Conservation (phyloP, 805 yeast species). For the Zygosaccharomyces pseudorouxii region DNA sequence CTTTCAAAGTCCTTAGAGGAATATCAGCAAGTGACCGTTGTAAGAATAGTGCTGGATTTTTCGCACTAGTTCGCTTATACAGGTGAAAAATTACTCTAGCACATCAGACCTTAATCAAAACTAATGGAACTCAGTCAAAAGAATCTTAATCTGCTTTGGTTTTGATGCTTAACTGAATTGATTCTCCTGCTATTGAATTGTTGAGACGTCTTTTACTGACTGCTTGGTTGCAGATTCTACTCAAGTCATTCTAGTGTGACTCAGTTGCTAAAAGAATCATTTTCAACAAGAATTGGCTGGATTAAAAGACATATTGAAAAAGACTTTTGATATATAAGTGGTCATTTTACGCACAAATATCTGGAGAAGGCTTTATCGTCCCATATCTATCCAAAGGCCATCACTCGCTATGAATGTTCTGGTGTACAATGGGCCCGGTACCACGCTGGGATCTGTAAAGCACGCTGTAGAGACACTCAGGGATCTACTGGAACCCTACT, state of each 20-base stretch:
- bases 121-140: background rate
- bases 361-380: background rate
- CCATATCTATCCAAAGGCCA: background rate
- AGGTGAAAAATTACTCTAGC: background rate
- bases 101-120: background rate
- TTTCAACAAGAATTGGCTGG: background rate
- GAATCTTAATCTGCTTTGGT: background rate
- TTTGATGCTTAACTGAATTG: background rate
- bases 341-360: background rate
- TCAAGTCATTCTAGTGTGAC: conserved; percentile 4
- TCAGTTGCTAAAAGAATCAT: background rate
- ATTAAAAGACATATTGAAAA: background rate
- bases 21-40: background rate
- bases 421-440: conserved; percentile 72
- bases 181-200: background rate
- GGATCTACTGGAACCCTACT: conserved; percentile 72
- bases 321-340: conserved; percentile 1
- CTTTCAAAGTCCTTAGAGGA: background rate
- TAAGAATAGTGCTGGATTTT: background rate
- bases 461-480: conserved; percentile 78
- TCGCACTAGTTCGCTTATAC: background rate
- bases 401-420: conserved; percentile 56
- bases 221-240: background rate
- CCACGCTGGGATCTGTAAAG: conserved; percentile 80
- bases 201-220: background rate